Evolutionary conservation across 2,329 filamentous ascomycete genomes (phyloP).

Genomic region (Pseudogymnoascus sp.): DNA sequence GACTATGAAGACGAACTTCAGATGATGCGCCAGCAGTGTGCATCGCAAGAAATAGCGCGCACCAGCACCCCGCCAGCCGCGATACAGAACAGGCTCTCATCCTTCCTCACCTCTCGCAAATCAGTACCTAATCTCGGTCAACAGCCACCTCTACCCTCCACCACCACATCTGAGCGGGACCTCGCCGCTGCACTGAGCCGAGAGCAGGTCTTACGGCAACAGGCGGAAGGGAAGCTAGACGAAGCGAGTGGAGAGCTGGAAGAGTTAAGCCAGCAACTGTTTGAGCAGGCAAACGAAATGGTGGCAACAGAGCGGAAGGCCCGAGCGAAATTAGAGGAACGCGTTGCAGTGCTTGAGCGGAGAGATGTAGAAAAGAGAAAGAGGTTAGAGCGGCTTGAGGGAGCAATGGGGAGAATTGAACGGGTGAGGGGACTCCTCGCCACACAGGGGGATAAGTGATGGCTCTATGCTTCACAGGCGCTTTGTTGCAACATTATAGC

Average conservation of each 20-base stretch:
- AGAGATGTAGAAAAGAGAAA: constrained; percentile 63
- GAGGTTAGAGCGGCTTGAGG: constrained; percentile 63
- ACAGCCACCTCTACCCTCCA: constrained; percentile 14
- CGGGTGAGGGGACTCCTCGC: constrained; percentile 55
- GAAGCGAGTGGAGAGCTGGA: constrained; percentile 68
- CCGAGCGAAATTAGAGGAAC: constrained; percentile 62
- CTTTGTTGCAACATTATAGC: background rate
- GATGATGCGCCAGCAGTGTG: constrained; percentile 39
- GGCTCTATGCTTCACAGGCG: background rate
- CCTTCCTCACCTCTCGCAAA: constrained; percentile 44
- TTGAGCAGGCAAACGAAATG: constrained; percentile 84
- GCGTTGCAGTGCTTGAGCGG: constrained; percentile 60
- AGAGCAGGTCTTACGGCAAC: constrained; percentile 59
- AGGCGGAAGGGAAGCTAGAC: constrained; percentile 61
- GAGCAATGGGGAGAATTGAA: constrained; percentile 64
- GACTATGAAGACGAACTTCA: constrained; percentile 76
- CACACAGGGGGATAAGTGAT: background rate
- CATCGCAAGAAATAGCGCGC: constrained; percentile 36
- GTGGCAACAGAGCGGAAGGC: constrained; percentile 69
- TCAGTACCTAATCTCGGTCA: constrained; percentile 34
- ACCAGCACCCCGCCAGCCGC: constrained; percentile 26
- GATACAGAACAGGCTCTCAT: constrained; percentile 30
- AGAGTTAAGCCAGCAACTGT: constrained; percentile 67
- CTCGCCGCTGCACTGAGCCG: constrained; percentile 57
- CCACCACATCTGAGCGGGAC: constrained; percentile 32